Evolutionary conservation across 164 flowering plant genomes (phyloP), one percentile per base, ranked within the genome.

Genomic region (Stephania yunnanensis): DNA sequence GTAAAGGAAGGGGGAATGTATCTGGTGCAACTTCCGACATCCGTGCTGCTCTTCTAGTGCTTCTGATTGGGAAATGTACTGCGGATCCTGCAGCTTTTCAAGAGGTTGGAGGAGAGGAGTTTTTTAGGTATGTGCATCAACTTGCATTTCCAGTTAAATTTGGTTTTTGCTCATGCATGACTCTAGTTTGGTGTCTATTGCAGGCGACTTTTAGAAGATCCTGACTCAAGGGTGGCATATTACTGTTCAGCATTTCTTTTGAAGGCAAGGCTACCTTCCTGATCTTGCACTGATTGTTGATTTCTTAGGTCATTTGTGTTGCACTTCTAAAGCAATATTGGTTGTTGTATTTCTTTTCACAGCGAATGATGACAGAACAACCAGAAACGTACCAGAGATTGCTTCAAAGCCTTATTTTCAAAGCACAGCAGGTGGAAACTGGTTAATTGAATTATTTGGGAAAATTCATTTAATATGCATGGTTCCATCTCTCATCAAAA

Each of bases 301-400:
- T 46, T 73, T 52, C 74, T 46, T 22, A 45, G 20, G 2, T 74
- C 10, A 11, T 1, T 46, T 71, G 8, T 65, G 52, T 58, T 73
- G 7, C 71, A 65, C 76, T 53, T 10, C 74, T 74, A 4, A 9
- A 66, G n/a, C 52, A 71, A 68, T 29, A 65, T n/a, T 78, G 52
- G 79, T 75, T 77, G 1, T 12, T 74, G 29, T 30, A 19, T 45
- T 73, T 74, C 31, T 48, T 74, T 82, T 81, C 46, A 76, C 94
- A 96, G 99, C 87, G 97, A 79, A 92, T 96, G 98, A 94, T 96
- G 99, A 91, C 97, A 15, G 98, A 91, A 72, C 90, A 92, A 77
- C 93, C 97, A 64, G 99, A 96, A 65, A 88, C 83, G 76, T 96
- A 96, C 80, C 97, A 96, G 78, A 87, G 88, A 20, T 85, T 88